Conservation (phyloP, 2,329 filamentous ascomycete species). For the Daldinia sp. region DNA sequence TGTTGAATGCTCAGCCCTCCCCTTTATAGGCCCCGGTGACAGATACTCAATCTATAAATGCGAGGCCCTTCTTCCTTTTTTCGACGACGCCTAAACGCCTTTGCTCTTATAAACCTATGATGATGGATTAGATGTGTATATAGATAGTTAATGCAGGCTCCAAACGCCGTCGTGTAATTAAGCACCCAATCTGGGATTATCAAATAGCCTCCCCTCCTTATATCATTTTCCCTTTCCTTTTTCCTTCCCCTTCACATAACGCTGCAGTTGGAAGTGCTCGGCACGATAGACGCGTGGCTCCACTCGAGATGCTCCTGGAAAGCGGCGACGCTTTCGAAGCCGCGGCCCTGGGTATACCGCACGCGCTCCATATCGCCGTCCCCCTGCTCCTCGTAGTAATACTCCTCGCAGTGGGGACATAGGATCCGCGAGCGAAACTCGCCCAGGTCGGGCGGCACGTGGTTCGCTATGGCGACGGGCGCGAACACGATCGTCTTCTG, state of each 20-base stretch:
- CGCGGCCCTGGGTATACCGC: conserved; percentile 55
- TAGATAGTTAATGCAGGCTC: background rate
- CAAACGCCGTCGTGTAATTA: background rate
- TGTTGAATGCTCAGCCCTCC: background rate
- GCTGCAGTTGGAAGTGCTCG: conserved; percentile 52
- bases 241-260: conserved; percentile 55
- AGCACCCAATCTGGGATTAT: background rate
- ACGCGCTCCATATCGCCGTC: conserved; percentile 62
- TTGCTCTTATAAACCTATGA: conserved; percentile 23
- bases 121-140: background rate
- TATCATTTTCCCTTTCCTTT: background rate
- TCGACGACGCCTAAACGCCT: conserved; percentile 26
- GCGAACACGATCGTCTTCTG: conserved; percentile 64
- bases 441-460: conserved; percentile 58
- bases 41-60: background rate
- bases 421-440: conserved; percentile 62
- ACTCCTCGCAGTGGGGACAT: conserved; percentile 66
- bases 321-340: conserved; percentile 57
- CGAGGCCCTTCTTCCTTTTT: background rate
- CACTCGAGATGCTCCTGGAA: conserved; percentile 66
- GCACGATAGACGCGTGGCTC: conserved; percentile 57
- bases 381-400: conserved; percentile 56
- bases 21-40: background rate
- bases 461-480: conserved; percentile 66
- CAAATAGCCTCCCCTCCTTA: background rate